A percentile compares a stretch with the other conserved stretches of the same genome.
Evolutionary conservation across 768 basidiomycete genomes (phyloP).

Genomic region (Daedaleopsis sinensis): DNA sequence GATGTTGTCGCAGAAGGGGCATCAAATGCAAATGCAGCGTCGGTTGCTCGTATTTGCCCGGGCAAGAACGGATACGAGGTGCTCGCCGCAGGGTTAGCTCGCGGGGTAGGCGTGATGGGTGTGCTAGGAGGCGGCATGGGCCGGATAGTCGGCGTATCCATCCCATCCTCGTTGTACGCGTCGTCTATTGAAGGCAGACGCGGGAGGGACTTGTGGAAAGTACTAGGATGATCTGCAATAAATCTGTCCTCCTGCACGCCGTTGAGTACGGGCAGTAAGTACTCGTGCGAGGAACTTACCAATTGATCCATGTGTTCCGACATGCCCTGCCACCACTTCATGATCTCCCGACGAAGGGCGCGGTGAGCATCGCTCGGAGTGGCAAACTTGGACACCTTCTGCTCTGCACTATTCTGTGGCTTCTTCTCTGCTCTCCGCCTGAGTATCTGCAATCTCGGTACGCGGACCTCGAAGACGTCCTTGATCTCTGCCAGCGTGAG

Average conservation of each 20-base stretch:
- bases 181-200: constrained; percentile 62
- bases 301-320: constrained; percentile 62
- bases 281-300: constrained; percentile 37
- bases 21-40: background rate
- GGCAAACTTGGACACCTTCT: constrained; percentile 6
- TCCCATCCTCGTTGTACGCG: constrained; percentile 34
- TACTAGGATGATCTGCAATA: constrained; percentile 18
- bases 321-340: constrained; percentile 67
- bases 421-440: constrained; percentile 30
- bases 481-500: constrained; percentile 50
- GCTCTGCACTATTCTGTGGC: constrained; percentile 7
- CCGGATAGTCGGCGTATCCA: constrained; percentile 24
- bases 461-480: constrained; percentile 62
- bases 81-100: background rate
- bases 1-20: constrained; percentile 6
- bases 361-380: constrained; percentile 44
- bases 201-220: constrained; percentile 53
- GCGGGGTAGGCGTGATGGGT: constrained; percentile 18
- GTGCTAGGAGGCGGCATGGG: constrained; percentile 26
- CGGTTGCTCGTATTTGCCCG: background rate
- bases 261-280: background rate
- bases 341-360: constrained; percentile 60
- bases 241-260: constrained; percentile 47
- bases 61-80: constrained; percentile 13
- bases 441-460: constrained; percentile 62